These are phyloP conservation scores for Emydomyces testavorans DNA, from an alignment of 2,329 filamentous ascomycete genomes.

Conservation along the genomic window DNA sequence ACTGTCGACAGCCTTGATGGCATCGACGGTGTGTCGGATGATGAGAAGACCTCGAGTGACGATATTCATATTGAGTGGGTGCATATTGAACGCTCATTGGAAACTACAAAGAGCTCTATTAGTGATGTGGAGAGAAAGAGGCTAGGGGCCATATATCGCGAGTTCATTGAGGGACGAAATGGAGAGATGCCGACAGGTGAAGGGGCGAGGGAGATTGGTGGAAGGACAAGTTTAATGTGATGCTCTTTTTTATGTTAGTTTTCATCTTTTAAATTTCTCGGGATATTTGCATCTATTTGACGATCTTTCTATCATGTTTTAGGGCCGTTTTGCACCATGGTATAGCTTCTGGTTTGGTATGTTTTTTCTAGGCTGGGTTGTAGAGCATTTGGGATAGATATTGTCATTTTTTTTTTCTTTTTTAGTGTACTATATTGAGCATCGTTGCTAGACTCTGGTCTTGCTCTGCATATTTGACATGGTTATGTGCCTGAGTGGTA, in stretches of 20 bases:
- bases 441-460: too few relatives aligned
- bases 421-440: too few relatives aligned
- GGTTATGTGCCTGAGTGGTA: too few relatives aligned
- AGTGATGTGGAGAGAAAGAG: constrained; percentile 63
- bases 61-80: constrained; percentile 77
- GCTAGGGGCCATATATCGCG: constrained; percentile 70
- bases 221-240: constrained; percentile 85
- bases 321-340: too few relatives aligned
- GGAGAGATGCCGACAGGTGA: constrained; percentile 94
- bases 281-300: not conserved
- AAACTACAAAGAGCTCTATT: constrained; percentile 70
- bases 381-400: too few relatives aligned
- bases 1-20: constrained; percentile 20
- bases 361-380: too few relatives aligned
- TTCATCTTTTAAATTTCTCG: not conserved
- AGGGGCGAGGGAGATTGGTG: constrained; percentile 82
- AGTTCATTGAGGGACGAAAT: constrained; percentile 86
- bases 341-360: too few relatives aligned
- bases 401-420: too few relatives aligned
- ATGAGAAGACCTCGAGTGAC: constrained; percentile 32
- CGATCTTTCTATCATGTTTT: too few relatives aligned
- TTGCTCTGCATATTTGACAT: too few relatives aligned
- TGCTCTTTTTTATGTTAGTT: not conserved
- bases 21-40: constrained; percentile 10
- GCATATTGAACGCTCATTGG: constrained; percentile 68